These are phyloP conservation scores for Peronosclerospora sorghi DNA, from an alignment of 352 stramenopile species.

Conservation along the genomic window DNA sequence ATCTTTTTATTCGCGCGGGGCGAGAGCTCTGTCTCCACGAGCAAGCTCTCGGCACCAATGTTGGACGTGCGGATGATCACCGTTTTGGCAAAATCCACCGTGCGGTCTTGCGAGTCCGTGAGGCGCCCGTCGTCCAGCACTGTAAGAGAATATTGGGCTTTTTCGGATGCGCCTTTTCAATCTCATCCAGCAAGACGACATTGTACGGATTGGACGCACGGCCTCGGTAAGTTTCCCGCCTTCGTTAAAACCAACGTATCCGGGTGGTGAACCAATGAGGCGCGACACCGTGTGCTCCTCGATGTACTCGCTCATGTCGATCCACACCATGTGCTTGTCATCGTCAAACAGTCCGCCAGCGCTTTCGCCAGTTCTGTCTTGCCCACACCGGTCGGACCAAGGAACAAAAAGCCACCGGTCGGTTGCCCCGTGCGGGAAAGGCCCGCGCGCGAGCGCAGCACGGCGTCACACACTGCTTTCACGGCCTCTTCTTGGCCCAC, in stretches of 20 bases:
- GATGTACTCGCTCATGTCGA: conserved; percentile 98
- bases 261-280: conserved; percentile 90
- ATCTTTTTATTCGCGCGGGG: too few relatives aligned
- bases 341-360: conserved; percentile 93
- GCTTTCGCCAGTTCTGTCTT: conserved; percentile 94
- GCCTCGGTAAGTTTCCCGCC: conserved; percentile 94
- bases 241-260: conserved; percentile 92
- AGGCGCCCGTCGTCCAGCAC: too few relatives aligned
- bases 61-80: too few relatives aligned
- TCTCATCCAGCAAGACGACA: conserved; percentile 94
- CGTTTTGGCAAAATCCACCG: too few relatives aligned
- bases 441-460: conserved; percentile 88
- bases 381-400: conserved; percentile 92
- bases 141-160: too few relatives aligned
- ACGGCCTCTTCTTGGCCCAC: conserved; percentile 91
- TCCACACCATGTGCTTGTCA: conserved; percentile 90
- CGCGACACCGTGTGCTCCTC: conserved; percentile 90
- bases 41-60: too few relatives aligned
- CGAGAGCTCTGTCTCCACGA: too few relatives aligned
- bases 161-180: too few relatives aligned
- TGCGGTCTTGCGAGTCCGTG: too few relatives aligned
- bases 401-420: conserved; percentile 93
- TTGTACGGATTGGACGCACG: conserved; percentile 93
- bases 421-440: conserved; percentile 80
- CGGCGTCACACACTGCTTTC: conserved; percentile 83